Evolutionary conservation across 441 rosid species (phyloP).

Genomic region (Gossypium lobatum): DNA sequence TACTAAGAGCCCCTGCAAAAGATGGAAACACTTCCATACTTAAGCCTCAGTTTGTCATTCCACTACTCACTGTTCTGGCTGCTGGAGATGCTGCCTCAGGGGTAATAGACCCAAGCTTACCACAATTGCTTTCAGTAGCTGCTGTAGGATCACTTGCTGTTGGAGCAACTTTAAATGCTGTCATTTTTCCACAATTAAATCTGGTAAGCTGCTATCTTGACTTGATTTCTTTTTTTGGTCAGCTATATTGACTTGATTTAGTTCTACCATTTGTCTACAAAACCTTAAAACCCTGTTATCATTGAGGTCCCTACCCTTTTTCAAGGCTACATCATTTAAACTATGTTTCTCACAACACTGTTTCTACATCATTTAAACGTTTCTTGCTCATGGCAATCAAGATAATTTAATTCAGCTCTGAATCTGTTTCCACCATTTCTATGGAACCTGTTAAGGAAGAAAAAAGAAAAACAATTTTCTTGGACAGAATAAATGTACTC

Average conservation of each 20-base stretch:
- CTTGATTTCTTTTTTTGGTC: neutral
- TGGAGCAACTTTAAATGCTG: constrained; percentile 61
- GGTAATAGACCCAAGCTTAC: constrained; percentile 77
- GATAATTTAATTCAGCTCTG: neutral
- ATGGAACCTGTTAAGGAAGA: neutral
- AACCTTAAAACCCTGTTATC: neutral
- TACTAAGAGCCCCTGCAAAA: constrained; percentile 71
- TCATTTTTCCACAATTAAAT: constrained; percentile 61
- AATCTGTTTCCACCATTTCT: neutral
- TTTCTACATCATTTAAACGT: neutral
- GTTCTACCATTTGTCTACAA: neutral
- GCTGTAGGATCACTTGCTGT: constrained; percentile 62
- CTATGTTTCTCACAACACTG: neutral
- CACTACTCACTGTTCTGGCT: constrained; percentile 67
- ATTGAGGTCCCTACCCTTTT: constrained; percentile 7
- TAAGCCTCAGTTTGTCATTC: constrained; percentile 54
- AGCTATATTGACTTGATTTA: constrained; percentile 1
- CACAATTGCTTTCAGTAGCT: constrained; percentile 72
- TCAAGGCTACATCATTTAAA: neutral
- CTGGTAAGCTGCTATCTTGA: constrained; percentile 35
- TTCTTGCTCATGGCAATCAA: neutral
- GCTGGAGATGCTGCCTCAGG: constrained; percentile 90
- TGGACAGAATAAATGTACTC: constrained; percentile 2
- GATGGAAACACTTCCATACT: constrained; percentile 55
- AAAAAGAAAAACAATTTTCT: constrained; percentile 7